Base-by-base conservation (phyloP, 345 rosid genomes). In the Cardamine occulta region DNA sequence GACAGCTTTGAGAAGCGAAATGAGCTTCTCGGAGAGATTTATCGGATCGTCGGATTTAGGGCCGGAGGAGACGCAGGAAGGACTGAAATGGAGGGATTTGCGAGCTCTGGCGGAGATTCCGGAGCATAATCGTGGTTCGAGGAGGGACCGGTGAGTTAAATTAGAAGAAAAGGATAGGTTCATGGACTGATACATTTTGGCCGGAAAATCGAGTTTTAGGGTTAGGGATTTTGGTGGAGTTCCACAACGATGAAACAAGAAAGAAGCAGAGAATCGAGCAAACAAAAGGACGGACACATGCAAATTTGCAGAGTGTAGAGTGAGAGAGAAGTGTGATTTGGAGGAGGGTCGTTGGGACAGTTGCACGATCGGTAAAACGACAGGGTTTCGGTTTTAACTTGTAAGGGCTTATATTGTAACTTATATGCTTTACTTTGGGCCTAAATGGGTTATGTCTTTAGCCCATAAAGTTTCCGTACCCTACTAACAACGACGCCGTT, bases 1-100 rank as follows among this genome's bases (percentile, higher is more conserved):
- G 44, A 94, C 76, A 31, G 81, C 89, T 4, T 80, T 83, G 73
- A 94, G 87, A 60, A 94, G 77, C 5, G 96, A 87, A 59, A 77
- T 21, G 19, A 94, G 78, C 26, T 81, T 63, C 2, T 73, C 48
- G 60, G 81, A 39, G 52, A 74, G 66, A 4, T 65, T 7, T 6
- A 57, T 51, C 23, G 51, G 45, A 47, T 82, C 77, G 17, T 21
- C 57, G 45, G 68, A 66, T 21, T 72, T 37, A 4, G 78, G 84
- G 19, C 69, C 77, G 53, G 65, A 49, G 64, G 79, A 78, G 63
- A 76, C 72, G 57, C 78, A 85, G 0, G 70, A 71, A 48, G 74
- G 45, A 35, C 19, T 85, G 79, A 79, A 75, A 68, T 57, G 1
- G 56, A 57, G 34, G 8, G 58, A 34, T 54, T 40, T 76, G 1